Percentiles rank a stretch among this genome's conserved stretches.
phyloP scores from a whole-genome alignment of 306 rosid species.

The Mimosa pudica region DNA sequence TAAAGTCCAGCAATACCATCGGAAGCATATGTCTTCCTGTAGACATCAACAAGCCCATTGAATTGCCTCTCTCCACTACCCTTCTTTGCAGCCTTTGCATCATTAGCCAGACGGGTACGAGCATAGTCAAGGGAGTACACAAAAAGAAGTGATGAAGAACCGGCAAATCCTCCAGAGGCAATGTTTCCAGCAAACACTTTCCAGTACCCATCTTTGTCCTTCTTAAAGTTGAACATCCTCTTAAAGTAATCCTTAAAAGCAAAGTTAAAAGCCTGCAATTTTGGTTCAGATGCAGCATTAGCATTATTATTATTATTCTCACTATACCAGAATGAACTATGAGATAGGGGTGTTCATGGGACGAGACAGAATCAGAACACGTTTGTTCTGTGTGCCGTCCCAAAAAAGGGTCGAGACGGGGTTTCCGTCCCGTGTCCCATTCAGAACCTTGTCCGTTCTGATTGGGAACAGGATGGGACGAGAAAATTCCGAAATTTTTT shows the following conservation, averaged over 20 bases:
- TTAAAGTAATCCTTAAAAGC: slow-evolving; percentile 93
- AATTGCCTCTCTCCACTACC: slow-evolving; percentile 94
- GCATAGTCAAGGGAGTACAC: slow-evolving; percentile 88
- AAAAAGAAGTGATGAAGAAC: slow-evolving; percentile 83
- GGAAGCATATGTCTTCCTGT: slow-evolving; percentile 72
- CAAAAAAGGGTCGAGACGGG: too few species aligned
- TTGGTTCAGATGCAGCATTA: slow-evolving; percentile 16
- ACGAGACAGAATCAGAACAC: too few species aligned
- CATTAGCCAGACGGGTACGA: slow-evolving; percentile 87
- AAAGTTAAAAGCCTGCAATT: slow-evolving; percentile 81
- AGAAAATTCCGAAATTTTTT: too few species aligned
- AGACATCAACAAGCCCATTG: slow-evolving; percentile 84
- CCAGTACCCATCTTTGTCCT: slow-evolving; percentile 89
- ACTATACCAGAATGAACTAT: neutral
- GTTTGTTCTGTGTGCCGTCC: too few species aligned
- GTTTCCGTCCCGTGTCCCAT: too few species aligned
- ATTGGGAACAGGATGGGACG: too few species aligned
- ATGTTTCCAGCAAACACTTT: slow-evolving; percentile 90
- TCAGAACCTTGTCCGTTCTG: too few species aligned
- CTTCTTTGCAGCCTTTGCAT: slow-evolving; percentile 85
- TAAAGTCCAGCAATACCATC: slow-evolving; percentile 88
- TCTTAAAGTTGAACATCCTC: slow-evolving; percentile 93
- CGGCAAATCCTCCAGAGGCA: slow-evolving; percentile 91
- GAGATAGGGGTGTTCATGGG: too few species aligned
- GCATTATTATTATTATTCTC: slow-evolving; percentile 5